These are phyloP conservation scores for Arabis alpina DNA, from an alignment of 345 rosid genomes.

Conservation along the genomic window DNA sequence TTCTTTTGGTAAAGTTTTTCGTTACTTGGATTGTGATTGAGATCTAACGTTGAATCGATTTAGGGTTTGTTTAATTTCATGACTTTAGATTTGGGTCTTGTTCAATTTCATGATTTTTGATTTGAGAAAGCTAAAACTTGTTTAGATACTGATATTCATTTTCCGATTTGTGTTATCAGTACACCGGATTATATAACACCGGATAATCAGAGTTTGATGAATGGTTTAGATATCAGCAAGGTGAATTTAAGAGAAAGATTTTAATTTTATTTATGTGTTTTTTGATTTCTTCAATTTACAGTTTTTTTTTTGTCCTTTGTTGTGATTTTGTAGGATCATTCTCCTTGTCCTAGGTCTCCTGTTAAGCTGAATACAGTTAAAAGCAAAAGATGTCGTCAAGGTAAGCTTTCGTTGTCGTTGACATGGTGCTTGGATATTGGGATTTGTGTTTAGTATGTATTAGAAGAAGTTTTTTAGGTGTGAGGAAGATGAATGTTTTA, in stretches of 20 bases:
- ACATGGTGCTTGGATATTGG: slow-evolving; percentile 7
- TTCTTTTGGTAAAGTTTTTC: slow-evolving; percentile 75
- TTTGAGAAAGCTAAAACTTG: no score
- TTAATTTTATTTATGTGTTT: neutral
- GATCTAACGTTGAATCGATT: slow-evolving; percentile 6
- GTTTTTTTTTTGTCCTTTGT: neutral
- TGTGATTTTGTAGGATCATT: slow-evolving; percentile 57
- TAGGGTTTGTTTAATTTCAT: no score
- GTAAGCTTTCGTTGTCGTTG: slow-evolving; percentile 44
- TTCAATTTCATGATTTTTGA: neutral
- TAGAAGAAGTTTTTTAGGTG: neutral
- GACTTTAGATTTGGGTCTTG: neutral
- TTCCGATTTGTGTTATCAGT: slow-evolving; percentile 51
- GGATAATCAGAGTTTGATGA: slow-evolving; percentile 68
- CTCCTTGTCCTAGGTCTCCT: slow-evolving; percentile 88
- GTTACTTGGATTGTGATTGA: slow-evolving; percentile 1
- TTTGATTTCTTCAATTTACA: slow-evolving; percentile 1
- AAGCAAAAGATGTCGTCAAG: slow-evolving; percentile 61
- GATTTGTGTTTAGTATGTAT: neutral
- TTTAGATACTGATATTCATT: neutral
- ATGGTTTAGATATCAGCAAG: slow-evolving; percentile 64
- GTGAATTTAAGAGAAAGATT: slow-evolving; percentile 40
- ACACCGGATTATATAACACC: slow-evolving; percentile 98
- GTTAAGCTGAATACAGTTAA: slow-evolving; percentile 69
- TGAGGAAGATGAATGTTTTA: neutral